A percentile compares a stretch with the other conserved stretches of the same genome.
These are phyloP conservation scores for Diophrys sp. DNA, from an alignment of 73 alveolate species.

Conservation along the genomic window DNA sequence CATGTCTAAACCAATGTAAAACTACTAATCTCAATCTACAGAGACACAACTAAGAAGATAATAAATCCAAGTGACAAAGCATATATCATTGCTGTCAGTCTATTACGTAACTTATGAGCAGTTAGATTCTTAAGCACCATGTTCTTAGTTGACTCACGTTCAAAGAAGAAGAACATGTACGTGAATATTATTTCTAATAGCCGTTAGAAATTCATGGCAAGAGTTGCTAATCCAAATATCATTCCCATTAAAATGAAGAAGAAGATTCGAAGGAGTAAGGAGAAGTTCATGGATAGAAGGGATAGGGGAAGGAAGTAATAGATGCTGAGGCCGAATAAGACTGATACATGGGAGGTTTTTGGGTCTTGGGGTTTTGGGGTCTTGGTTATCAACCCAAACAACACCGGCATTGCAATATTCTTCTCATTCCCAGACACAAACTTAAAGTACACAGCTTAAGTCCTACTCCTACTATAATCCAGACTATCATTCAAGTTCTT, in stretches of 20 bases:
- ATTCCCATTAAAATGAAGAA: conserved; percentile 91
- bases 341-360: too few species aligned
- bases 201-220: conserved; percentile 75
- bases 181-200: conserved; percentile 32
- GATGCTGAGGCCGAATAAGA: conserved; percentile 91
- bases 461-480: conserved; percentile 62
- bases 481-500: conserved; percentile 65
- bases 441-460: conserved; percentile 52
- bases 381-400: neutral
- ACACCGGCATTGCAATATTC: neutral
- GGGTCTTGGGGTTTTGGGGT: too few species aligned
- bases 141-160: conserved; percentile 70
- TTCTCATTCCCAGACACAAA: neutral
- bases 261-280: conserved; percentile 85
- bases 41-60: conserved; percentile 4
- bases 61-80: conserved; percentile 16
- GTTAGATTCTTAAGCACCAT: conserved; percentile 88
- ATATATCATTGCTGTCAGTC: conserved; percentile 91
- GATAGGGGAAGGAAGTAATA: conserved; percentile 95
- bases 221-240: conserved; percentile 90
- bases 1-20: neutral
- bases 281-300: conserved; percentile 83
- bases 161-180: conserved; percentile 74
- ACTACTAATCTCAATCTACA: neutral
- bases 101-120: conserved; percentile 94